Base-by-base conservation (phyloP, 2,329 filamentous ascomycete genomes). In the Diaporthe sp. region DNA sequence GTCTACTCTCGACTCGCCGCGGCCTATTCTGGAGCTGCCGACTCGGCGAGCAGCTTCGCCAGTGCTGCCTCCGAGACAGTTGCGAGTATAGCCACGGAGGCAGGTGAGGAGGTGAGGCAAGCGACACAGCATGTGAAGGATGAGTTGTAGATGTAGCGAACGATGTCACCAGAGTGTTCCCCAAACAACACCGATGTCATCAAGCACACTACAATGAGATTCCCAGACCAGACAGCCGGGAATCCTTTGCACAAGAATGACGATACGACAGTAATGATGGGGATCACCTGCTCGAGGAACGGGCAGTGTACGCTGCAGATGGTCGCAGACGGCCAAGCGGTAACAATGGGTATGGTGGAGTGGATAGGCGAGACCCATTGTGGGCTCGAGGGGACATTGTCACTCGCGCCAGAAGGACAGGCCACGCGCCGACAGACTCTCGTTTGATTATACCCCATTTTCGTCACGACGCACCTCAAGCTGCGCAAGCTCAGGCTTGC, bases 1-100 rank as follows among this genome's bases (percentile, higher is more conserved):
- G 93, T 96, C 4, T 91, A 95, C 84, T 91, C 87, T 71, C 90
- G 93, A 70, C 88, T 98, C 17, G 90, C 91, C 74, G 92, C 90
- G 4, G 94, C 92, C 0, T 97, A 96, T 80, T 90, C 91, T 34
- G 94, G 92, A 0, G 93, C 92, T 1, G 85, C 89, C 2, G 88
- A 91, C 0, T 91, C 88, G 0, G 86, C 89, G 10, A 87, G 87
- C 15, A 88, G 86, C 75, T 76, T 84, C 25, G 83, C 82, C 19
- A 84, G 82, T 59, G 84, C 78, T 25, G 85, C 84, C 1, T 77
- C 79, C 31, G 78, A 76, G 10, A 80, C 79, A 4, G 79, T 76
- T 7, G 80, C 78, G 7, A 85, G 83, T 68, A 85, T 81, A 7
- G 85, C 84, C 2, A 84, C 82, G 65, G 82, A 84, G 22, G 86